Evolutionary conservation across 805 yeast species (phyloP), one percentile per base, ranked within the genome.

Genomic region (Metschnikowia amazonensis): DNA sequence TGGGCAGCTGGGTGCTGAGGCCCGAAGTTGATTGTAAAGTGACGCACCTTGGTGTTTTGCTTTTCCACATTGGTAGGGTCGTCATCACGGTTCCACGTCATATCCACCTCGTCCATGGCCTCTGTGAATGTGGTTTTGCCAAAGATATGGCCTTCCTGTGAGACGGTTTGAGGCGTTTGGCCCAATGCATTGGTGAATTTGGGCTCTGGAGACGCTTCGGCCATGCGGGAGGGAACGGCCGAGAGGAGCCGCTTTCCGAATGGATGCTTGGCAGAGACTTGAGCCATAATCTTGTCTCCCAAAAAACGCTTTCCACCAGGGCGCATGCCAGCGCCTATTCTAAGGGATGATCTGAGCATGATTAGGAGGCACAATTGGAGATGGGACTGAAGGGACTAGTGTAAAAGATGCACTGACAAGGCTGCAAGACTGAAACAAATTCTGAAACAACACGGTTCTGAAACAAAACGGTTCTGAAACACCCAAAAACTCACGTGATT

Each of bases 1-100:
- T 87, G 96, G 24, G 95, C 95, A 51, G 96, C 96, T 20, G 96
- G 96, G 72, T 87, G 96, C 70, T 87, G 96, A 40, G 96, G 96
- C 30, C 95, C 96, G 63, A 87, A 87, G 69, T 88, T 88, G 63
- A 88, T 82, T 41, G 95, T 87, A 73, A 87, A 88, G 63, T 86
- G 95, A 66, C 95, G 81, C 61, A 87, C 82, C 64, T 86, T 72
- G 43, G 73, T 62, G 58, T 72, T 72, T 57, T 71, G 75, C 48
- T 64, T 72, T 36, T 61, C 72, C 16, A 70, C 69, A 27, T 67
- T 59, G 44, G 60, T 63, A 28, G 76, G 76, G 51, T 69, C 75
- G 50, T 72, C 76, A 47, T 65, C 72, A 42, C 56, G 60, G 37
- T 69, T 69, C 72, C 72, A 70, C 35, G 66, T 60, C 75, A 70